A percentile compares a stretch with the other conserved stretches of the same genome.
Conservation (phyloP, 1,284 basidiomycete species). For the Schizophyllum commune region DNA sequence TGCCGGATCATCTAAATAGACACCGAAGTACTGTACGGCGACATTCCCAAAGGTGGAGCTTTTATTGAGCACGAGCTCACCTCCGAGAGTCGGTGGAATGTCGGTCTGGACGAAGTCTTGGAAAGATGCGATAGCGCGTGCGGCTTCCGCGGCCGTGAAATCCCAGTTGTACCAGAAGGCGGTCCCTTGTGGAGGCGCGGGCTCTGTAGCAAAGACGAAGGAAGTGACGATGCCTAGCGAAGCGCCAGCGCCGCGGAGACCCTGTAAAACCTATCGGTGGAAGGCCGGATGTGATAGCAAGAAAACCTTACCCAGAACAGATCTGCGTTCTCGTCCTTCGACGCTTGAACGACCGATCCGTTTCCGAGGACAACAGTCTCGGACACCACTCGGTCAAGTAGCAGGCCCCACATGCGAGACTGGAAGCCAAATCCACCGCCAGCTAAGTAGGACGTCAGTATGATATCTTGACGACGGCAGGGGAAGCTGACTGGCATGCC, state of each 20-base stretch:
- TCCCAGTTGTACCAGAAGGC: conserved; percentile 33
- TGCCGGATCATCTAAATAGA: conserved; percentile 18
- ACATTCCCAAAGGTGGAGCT: conserved; percentile 22
- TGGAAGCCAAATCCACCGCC: conserved; percentile 37
- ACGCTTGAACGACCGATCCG: conserved; percentile 32
- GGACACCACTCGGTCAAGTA: conserved; percentile 32
- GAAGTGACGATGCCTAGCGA: conserved; percentile 44
- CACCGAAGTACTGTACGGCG: conserved; percentile 21
- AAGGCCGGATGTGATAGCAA: neutral
- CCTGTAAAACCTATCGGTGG: conserved; percentile 19
- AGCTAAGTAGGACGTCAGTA: conserved; percentile 8
- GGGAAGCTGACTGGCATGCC: conserved; percentile 27
- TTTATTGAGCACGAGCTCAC: conserved; percentile 24
- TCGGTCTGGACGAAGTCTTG: conserved; percentile 30
- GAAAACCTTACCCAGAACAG: conserved; percentile 34
- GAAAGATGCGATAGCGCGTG: conserved; percentile 26
- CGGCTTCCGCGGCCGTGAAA: conserved; percentile 23
- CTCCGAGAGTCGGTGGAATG: conserved; percentile 30
- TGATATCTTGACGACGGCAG: neutral
- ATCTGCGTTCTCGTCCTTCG: conserved; percentile 28
- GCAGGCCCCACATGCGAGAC: conserved; percentile 34
- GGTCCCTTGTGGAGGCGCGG: conserved; percentile 28
- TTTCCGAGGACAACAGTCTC: conserved; percentile 35
- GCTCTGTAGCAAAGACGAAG: conserved; percentile 33
- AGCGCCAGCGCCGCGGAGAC: conserved; percentile 37